These are phyloP conservation scores for Atalantia buxifolia DNA, from an alignment of 345 rosid species.

Conservation along the genomic window DNA sequence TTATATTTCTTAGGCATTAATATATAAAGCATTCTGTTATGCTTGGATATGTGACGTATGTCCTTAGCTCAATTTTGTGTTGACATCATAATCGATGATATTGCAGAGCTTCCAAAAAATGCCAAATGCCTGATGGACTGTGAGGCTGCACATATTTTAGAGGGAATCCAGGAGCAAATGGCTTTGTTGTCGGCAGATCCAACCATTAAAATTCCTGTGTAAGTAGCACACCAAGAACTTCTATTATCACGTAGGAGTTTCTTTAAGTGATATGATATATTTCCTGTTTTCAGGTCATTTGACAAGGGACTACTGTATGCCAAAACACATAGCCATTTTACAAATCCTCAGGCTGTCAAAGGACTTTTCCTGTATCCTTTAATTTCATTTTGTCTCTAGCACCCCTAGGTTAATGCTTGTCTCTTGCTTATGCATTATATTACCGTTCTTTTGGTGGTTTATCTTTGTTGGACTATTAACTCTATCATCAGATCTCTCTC, in stretches of 20 bases:
- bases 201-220: constrained; percentile 72
- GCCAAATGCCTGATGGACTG: constrained; percentile 79
- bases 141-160: constrained; percentile 70
- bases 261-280: constrained; percentile 11
- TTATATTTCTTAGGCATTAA: not conserved
- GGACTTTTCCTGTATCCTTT: constrained; percentile 80
- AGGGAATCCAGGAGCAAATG: constrained; percentile 80
- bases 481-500: constrained; percentile 49
- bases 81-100: not conserved
- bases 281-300: constrained; percentile 59
- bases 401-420: not conserved
- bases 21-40: not conserved
- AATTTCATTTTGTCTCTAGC: constrained; percentile 6
- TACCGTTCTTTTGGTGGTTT: constrained; percentile 8
- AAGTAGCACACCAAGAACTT: constrained; percentile 25
- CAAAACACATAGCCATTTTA: constrained; percentile 39
- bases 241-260: constrained; percentile 3
- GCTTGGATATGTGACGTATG: constrained; percentile 6
- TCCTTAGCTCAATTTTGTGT: not conserved
- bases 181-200: constrained; percentile 73
- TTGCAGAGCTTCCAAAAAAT: constrained; percentile 73
- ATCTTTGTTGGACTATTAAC: constrained; percentile 36
- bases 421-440: constrained; percentile 9
- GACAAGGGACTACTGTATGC: constrained; percentile 62
- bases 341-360: constrained; percentile 62